These are phyloP conservation scores for Paracoccidioides brasiliensis DNA, from an alignment of 2,329 filamentous ascomycete species.

Conservation along the genomic window DNA sequence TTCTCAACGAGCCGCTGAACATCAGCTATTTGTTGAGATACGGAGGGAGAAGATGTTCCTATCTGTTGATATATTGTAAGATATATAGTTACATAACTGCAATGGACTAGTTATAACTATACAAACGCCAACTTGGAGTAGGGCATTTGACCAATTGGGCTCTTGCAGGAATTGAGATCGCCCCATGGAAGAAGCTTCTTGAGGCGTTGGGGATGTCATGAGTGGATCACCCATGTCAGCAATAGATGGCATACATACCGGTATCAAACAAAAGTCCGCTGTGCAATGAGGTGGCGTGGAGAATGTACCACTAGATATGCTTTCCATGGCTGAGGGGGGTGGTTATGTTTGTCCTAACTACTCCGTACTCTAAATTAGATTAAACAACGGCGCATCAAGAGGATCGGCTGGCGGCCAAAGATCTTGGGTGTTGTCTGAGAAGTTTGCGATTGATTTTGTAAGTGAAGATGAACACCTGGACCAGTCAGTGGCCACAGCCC, in stretches of 20 bases:
- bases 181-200: neutral
- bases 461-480: too few species aligned
- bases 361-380: neutral
- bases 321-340: conserved; percentile 2
- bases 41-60: conserved; percentile 63
- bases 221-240: neutral
- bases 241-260: conserved; percentile 38
- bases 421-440: too few species aligned
- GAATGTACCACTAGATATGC: conserved; percentile 10
- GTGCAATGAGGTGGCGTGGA: conserved; percentile 61
- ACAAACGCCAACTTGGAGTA: too few species aligned
- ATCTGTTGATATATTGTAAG: conserved; percentile 39
- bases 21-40: conserved; percentile 72
- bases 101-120: too few species aligned
- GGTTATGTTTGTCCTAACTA: too few species aligned
- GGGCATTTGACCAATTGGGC: neutral
- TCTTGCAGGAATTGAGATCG: neutral
- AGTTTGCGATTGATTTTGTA: too few species aligned
- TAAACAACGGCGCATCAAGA: neutral
- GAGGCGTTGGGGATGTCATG: neutral
- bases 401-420: too few species aligned
- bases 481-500: too few species aligned
- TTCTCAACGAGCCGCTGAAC: conserved; percentile 74
- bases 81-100: too few species aligned
- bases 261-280: conserved; percentile 85